Conservation (phyloP, 148 eudicot genomes). For the Chenopodium formosanum region DNA sequence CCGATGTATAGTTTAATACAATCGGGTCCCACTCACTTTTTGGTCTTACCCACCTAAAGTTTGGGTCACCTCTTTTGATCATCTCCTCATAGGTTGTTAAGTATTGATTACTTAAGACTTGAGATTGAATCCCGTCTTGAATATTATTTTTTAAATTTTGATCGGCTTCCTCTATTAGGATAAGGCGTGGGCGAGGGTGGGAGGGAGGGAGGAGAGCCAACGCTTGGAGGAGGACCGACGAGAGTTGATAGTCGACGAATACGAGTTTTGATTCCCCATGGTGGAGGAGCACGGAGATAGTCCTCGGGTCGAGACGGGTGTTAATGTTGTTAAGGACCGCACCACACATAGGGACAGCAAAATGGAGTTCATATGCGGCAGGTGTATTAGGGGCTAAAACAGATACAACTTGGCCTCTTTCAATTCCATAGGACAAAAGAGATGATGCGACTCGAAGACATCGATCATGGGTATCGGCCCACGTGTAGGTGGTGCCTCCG, state of each 20-base stretch:
- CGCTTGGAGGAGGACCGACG: conserved; percentile 26
- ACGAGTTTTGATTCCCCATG: conserved; percentile 41
- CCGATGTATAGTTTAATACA: conserved; percentile 50
- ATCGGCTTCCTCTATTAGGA: conserved; percentile 28
- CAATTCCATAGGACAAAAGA: conserved; percentile 36
- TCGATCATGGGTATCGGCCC: conserved; percentile 56
- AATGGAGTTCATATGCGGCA: conserved; percentile 71
- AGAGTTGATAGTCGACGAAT: conserved; percentile 33
- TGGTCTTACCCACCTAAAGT: conserved; percentile 44
- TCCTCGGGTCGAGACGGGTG: conserved; percentile 50
- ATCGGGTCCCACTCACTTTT: conserved; percentile 45
- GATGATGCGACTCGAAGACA: conserved; percentile 61
- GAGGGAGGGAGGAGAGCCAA: conserved; percentile 28
- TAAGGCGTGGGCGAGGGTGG: conserved; percentile 10
- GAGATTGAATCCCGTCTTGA: background rate
- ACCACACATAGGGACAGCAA: conserved; percentile 73
- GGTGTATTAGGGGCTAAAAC: conserved; percentile 75
- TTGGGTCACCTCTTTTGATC: conserved; percentile 29
- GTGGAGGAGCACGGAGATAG: conserved; percentile 38
- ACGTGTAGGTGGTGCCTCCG: conserved; percentile 49
- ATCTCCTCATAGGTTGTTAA: conserved; percentile 34
- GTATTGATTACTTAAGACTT: background rate
- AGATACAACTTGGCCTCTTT: conserved; percentile 52
- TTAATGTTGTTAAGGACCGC: conserved; percentile 49
- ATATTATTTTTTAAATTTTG: background rate